phyloP scores from a whole-genome alignment of 164 flowering plant species.

The Paratinospora sagittata region DNA sequence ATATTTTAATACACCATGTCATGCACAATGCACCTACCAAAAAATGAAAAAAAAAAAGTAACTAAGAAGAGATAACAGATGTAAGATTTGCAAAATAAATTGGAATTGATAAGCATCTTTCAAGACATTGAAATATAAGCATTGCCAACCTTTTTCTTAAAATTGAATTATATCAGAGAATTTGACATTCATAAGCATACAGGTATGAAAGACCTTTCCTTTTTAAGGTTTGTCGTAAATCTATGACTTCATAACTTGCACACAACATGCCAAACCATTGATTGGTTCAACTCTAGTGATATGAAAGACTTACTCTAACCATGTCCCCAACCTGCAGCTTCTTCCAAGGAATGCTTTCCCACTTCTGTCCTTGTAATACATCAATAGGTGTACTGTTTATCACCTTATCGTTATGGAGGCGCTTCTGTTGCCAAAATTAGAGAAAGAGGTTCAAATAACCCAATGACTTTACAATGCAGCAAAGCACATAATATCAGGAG shows the following conservation, averaged over 20 bases:
- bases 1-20: too few species aligned
- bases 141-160: neutral
- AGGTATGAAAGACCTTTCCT: too few species aligned
- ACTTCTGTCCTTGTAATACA: conserved; percentile 66
- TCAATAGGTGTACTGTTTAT: conserved; percentile 70
- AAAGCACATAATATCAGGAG: neutral
- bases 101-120: too few species aligned
- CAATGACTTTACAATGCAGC: neutral
- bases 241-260: too few species aligned
- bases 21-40: too few species aligned
- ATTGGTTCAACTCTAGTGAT: neutral
- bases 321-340: conserved; percentile 93
- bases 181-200: neutral
- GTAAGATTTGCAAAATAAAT: too few species aligned
- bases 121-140: neutral
- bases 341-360: conserved; percentile 83
- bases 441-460: neutral
- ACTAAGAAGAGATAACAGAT: too few species aligned
- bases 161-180: neutral
- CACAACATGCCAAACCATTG: too few species aligned
- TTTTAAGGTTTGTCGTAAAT: too few species aligned
- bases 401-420: conserved; percentile 79
- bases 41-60: too few species aligned
- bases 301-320: conserved; percentile 56
- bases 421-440: conserved; percentile 54